Evolutionary conservation across 345 rosid species (phyloP).

Genomic region (Reutealis trisperma): DNA sequence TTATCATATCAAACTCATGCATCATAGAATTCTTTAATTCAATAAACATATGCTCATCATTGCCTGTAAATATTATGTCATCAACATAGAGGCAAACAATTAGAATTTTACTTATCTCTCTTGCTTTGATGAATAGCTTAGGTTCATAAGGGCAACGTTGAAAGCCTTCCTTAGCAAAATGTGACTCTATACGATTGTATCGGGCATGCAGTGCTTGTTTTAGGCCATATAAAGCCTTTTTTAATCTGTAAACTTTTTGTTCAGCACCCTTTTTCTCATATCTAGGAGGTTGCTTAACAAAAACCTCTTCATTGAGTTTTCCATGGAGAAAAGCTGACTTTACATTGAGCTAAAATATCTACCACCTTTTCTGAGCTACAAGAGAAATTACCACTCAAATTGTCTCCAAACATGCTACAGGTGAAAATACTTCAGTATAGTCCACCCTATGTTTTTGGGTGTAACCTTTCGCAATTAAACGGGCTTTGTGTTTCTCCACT

Average conservation of each 20-base stretch:
- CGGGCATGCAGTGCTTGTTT: not conserved
- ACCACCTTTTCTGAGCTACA: not conserved
- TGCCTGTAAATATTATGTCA: no score
- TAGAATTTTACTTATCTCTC: not conserved
- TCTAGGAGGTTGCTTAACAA: not conserved
- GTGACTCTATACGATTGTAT: not conserved
- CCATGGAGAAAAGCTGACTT: not conserved
- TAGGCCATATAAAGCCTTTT: not conserved
- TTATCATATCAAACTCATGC: no score
- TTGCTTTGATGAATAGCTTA: no score
- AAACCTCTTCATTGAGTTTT: not conserved
- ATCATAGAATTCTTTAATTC: no score
- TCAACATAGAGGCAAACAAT: no score
- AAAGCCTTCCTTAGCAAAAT: not conserved
- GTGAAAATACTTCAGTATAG: not conserved
- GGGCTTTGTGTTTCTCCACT: not conserved
- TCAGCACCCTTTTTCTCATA: not conserved
- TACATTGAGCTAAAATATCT: not conserved
- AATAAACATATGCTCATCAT: no score
- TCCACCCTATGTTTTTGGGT: not conserved
- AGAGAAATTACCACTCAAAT: not conserved
- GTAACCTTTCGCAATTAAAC: not conserved
- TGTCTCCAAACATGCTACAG: not conserved
- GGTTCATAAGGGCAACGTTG: no score
- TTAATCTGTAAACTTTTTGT: not conserved